phyloP scores from a whole-genome alignment of 2,329 filamentous ascomycete species.

The Mariannaea elegans region DNA sequence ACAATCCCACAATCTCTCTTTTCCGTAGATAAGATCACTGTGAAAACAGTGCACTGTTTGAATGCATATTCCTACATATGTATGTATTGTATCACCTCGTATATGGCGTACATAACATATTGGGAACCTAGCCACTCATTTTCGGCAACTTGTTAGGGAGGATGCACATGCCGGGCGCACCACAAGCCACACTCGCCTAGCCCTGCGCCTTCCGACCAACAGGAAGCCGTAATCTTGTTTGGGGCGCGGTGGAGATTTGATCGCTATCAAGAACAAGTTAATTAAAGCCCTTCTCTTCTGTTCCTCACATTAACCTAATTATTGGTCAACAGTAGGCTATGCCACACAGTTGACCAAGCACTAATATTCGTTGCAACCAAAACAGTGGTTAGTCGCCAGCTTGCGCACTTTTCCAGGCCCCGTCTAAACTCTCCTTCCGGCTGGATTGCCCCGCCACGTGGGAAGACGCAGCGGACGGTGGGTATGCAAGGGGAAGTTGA shows the following conservation, averaged over 20 bases:
- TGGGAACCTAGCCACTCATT: no score
- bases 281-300: background rate
- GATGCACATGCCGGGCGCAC: background rate
- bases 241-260: slow-evolving; percentile 6
- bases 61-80: background rate
- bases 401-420: background rate
- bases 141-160: background rate
- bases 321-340: background rate
- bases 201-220: background rate
- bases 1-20: background rate
- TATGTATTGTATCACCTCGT: no score
- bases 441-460: slow-evolving; percentile 32
- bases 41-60: no score
- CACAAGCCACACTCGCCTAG: background rate
- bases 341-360: no score
- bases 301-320: background rate
- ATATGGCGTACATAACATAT: no score
- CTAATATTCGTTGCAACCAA: background rate
- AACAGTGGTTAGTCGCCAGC: background rate
- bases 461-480: slow-evolving; percentile 21
- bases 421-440: slow-evolving; percentile 3
- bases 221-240: background rate
- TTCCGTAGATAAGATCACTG: background rate
- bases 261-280: background rate
- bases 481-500: slow-evolving; percentile 32